Conservation (phyloP, 257 asterid genomes). For the Solanum sitiens region DNA sequence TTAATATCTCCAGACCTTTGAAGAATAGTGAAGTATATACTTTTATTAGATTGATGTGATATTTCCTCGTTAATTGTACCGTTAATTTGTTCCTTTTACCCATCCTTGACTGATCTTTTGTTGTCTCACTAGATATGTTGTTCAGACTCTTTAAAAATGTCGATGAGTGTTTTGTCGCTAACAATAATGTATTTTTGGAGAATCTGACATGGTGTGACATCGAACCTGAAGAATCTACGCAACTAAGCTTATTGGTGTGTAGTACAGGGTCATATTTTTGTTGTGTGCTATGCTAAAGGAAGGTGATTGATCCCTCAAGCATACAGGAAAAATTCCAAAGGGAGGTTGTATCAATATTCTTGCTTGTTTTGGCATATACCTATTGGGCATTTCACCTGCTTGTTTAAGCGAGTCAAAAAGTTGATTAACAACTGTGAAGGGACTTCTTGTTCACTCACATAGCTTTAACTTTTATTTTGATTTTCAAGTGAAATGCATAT, state of each 20-base stretch:
- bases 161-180: neutral
- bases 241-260: neutral
- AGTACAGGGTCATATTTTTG: neutral
- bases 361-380: neutral
- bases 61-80: neutral
- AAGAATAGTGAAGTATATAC: neutral
- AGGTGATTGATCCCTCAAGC: neutral
- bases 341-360: neutral
- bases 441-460: neutral
- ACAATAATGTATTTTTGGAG: neutral
- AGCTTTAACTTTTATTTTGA: neutral
- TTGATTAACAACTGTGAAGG: neutral
- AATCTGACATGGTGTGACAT: too few relatives aligned
- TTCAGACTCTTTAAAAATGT: neutral
- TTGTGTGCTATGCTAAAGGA: neutral
- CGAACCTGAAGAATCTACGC: neutral
- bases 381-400: neutral
- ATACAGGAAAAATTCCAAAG: neutral
- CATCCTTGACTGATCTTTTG: neutral
- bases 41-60: neutral
- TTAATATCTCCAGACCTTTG: neutral
- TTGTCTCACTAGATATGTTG: neutral
- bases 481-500: neutral
- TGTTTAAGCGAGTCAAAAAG: neutral
- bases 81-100: neutral